Conservation (phyloP, 2,329 filamentous ascomycete genomes). For the Colletotrichum noveboracense region DNA sequence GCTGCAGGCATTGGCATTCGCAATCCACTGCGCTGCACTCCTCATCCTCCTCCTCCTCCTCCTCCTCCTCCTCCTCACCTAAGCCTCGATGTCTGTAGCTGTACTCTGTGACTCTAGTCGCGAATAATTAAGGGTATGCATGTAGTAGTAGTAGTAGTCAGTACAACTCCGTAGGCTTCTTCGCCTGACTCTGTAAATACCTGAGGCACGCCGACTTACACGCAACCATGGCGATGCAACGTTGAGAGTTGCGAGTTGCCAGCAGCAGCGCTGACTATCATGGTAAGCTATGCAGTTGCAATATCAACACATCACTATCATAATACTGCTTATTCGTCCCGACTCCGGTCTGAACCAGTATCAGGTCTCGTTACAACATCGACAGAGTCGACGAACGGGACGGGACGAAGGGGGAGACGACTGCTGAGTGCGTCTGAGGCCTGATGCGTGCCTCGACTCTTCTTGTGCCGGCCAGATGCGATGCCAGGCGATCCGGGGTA, state of each 20-base stretch:
- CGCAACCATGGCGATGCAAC: background rate
- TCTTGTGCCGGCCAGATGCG: background rate
- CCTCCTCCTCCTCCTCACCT: background rate
- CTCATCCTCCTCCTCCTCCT: background rate
- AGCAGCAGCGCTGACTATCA: background rate
- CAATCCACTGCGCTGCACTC: background rate
- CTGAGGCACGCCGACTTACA: background rate
- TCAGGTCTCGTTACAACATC: background rate
- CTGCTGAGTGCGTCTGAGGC: background rate
- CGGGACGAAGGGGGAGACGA: background rate
- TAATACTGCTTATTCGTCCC: background rate
- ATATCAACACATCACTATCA: background rate
- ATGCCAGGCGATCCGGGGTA: background rate
- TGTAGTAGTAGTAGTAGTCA: background rate
- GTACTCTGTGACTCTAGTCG: background rate
- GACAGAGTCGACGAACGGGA: background rate
- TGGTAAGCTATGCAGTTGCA: background rate
- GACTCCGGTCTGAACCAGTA: background rate
- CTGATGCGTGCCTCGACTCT: background rate
- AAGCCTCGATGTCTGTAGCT: background rate
- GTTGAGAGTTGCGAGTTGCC: conserved; percentile 7
- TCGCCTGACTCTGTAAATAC: background rate
- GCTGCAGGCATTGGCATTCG: background rate
- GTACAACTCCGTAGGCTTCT: background rate
- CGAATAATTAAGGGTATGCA: background rate